These are phyloP conservation scores for Cymbopogon flexuosus DNA, from an alignment of 202 grass and related monocot species.

Conservation along the genomic window DNA sequence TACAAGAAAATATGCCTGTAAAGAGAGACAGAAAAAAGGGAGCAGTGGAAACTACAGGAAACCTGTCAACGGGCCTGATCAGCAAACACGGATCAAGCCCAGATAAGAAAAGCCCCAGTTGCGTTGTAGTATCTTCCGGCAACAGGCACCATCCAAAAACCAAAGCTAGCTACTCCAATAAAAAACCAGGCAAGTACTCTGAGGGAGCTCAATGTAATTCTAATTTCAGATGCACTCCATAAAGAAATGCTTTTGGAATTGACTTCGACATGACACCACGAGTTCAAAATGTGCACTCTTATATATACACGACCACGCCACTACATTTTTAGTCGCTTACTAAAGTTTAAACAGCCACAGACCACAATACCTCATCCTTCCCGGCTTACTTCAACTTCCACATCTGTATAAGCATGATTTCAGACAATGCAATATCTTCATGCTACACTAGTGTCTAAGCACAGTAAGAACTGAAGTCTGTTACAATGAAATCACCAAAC, in stretches of 20 bases:
- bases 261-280: not conserved
- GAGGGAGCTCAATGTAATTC: not conserved
- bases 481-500: not conserved
- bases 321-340: not conserved
- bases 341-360: slow-evolving; percentile 1
- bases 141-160: not conserved
- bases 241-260: not conserved
- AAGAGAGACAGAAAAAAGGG: no score
- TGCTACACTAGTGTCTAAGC: not conserved
- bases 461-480: not conserved
- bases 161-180: not conserved
- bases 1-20: no score
- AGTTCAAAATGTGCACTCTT: slow-evolving; percentile 15
- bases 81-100: not conserved
- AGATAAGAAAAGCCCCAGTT: no score
- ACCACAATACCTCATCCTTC: not conserved
- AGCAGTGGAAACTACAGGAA: not conserved
- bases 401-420: not conserved
- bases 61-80: not conserved
- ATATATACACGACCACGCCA: slow-evolving; percentile 37
- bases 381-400: not conserved
- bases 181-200: not conserved
- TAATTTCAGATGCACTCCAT: no score
- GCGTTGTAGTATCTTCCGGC: not conserved
- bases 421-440: not conserved